A percentile compares a stretch with the other conserved stretches of the same genome.
Evolutionary conservation across 352 stramenopile species (phyloP).

Genomic region (Thraustochytrium sp.): DNA sequence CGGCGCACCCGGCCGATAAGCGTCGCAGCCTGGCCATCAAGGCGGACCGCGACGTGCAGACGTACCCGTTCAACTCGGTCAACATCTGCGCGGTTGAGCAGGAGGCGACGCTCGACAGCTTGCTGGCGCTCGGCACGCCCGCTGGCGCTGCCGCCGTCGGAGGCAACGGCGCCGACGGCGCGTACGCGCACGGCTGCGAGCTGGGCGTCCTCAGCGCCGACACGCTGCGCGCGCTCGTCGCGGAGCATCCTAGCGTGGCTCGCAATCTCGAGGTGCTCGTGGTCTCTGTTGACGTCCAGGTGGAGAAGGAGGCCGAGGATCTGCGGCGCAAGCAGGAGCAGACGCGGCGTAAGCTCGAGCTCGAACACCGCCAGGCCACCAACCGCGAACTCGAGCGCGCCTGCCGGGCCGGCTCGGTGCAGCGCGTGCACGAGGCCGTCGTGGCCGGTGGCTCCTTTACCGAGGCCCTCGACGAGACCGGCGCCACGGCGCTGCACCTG

Average conservation of each 20-base stretch:
- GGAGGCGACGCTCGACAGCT: background rate
- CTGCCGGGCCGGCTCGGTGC: background rate
- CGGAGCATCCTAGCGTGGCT: background rate
- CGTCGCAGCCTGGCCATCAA: constrained; percentile 20
- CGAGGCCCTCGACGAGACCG: background rate
- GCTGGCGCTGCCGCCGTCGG: background rate
- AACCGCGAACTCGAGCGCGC: constrained; percentile 25
- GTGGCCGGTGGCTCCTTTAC: background rate
- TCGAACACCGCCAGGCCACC: constrained; percentile 13
- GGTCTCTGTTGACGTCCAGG: constrained; percentile 18
- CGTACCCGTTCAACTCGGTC: constrained; percentile 13
- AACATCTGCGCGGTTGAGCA: constrained; percentile 28
- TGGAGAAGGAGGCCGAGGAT: constrained; percentile 26
- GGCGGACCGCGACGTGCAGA: background rate
- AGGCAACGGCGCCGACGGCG: background rate
- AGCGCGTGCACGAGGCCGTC: constrained; percentile 23
- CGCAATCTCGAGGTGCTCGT: constrained; percentile 20
- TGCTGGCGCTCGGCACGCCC: background rate
- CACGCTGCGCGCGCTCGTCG: constrained; percentile 12
- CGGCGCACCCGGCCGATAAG: background rate
- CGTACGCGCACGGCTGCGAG: constrained; percentile 4
- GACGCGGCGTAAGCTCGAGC: background rate
- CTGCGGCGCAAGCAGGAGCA: background rate
- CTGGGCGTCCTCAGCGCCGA: constrained; percentile 2
- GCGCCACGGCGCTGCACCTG: constrained; percentile 20